These are phyloP conservation scores for Xeromyces bisporus DNA, from an alignment of 495 filamentous ascomycete genomes.

Conservation along the genomic window DNA sequence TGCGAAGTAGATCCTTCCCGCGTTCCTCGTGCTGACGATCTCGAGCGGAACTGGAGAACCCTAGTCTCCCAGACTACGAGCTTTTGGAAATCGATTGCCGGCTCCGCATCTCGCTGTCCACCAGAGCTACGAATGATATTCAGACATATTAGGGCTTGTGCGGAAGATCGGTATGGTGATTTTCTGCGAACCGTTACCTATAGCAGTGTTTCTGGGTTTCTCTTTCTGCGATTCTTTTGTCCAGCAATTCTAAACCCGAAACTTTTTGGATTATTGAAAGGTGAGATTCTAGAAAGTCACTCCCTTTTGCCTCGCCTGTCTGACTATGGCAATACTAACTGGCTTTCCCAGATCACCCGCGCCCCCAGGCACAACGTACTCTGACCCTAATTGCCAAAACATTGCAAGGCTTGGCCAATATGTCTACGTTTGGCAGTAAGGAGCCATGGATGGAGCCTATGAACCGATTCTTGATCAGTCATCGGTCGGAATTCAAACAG, in stretches of 20 bases:
- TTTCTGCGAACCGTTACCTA: constrained; percentile 85
- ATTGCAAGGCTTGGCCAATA: constrained; percentile 86
- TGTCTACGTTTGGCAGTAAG: constrained; percentile 85
- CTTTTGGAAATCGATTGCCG: constrained; percentile 70
- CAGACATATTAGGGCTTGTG: constrained; percentile 81
- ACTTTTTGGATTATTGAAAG: constrained; percentile 79
- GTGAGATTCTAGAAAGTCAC: constrained; percentile 25
- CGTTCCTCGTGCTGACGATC: constrained; percentile 50
- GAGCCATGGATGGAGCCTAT: constrained; percentile 99
- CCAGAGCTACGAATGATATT: constrained; percentile 75
- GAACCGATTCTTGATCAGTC: constrained; percentile 47
- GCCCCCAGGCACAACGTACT: constrained; percentile 71
- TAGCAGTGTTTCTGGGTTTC: constrained; percentile 88
- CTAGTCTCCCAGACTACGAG: constrained; percentile 61
- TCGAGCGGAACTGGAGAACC: constrained; percentile 69
- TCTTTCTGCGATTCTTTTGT: constrained; percentile 92
- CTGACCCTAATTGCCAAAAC: constrained; percentile 89
- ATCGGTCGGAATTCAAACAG: constrained; percentile 52
- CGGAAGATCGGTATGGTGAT: constrained; percentile 94
- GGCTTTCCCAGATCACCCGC: constrained; percentile 53
- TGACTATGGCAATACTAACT: constrained; percentile 3
- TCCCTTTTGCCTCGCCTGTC: too few relatives aligned
- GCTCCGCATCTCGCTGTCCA: constrained; percentile 57
- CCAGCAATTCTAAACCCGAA: constrained; percentile 94
- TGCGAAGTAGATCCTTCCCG: constrained; percentile 85